Evolutionary conservation across 2,329 filamentous ascomycete genomes (phyloP), one percentile per base, ranked within the genome.

Genomic region (Colletotrichum plurivorum): DNA sequence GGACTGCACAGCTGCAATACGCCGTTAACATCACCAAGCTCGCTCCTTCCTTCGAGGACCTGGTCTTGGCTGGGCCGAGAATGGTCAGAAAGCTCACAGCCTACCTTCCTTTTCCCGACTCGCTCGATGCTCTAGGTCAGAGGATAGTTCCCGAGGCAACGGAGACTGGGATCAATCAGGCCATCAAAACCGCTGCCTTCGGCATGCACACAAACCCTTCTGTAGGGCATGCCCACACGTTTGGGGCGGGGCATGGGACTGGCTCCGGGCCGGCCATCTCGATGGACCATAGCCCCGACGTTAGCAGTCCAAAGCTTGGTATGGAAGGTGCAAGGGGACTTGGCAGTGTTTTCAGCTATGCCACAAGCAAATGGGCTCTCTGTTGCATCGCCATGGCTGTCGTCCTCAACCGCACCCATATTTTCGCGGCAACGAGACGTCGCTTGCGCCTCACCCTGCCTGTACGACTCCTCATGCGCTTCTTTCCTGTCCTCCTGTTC

Each of bases 291-390:
- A 81, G 84, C 65, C 18, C 52, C 25, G 43, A 39, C 13, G 27
- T 49, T 16, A 41, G 13, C 27, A 78, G 81, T 63, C 84, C 85
- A 7, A 83, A 83, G 39, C 84, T 91, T 71, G 86, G 88, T 6
- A 78, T 89, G 71, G 89, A 91, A 73, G 82, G 88, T 25, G 83
- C 86, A 2, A 89, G 91, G 76, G 94, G 93, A 51, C 85, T 98
- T 51, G 93, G 94, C 52, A 94, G 93, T 70, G 90, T 98, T 67
- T 95, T 98, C 80, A 93, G 90, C 74, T 99, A 98, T 80, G 86
- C 94, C 51, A 97, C 93, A 1, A 97, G 94, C 80, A 93, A 93
- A 79, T 98, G 96, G 96, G 95, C 95, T 0, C 83, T 98, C 67
- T 91, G 92, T 60, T 98, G 94, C 75, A 91, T 98, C 74, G 89